Evolutionary conservation across 2,329 filamentous ascomycete genomes (phyloP), one percentile per base, ranked within the genome.

Genomic region (Botrytis squamosa): DNA sequence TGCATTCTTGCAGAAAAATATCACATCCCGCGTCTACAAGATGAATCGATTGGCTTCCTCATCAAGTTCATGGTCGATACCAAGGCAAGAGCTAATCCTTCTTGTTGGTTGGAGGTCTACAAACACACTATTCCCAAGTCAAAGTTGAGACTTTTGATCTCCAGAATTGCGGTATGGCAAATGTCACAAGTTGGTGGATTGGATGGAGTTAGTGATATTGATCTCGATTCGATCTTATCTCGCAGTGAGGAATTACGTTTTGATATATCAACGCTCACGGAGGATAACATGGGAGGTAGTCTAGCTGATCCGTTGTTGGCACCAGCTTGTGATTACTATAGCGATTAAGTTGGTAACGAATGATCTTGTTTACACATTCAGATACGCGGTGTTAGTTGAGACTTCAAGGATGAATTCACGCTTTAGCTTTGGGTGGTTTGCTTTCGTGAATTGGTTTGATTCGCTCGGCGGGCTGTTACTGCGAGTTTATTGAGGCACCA

Each of bases 1-100:
- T 67, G 46, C 1, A 55, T 67, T 10, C 14, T 67, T 40, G 65
- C 65, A 0, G 65, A 67, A n/a, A 38, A 55, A 20, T 67, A 67
- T 14, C 33, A 55, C 7, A 40, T 67, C 25, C 8, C 46, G 0
- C 33, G 65, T 33, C 65, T 67, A 9, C 44, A 67, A 10, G 46
- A 55, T 40, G 46, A 67, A 55, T 49, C 65, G 1, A 67, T 67
- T 5, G 6, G 55, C 25, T 40, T 55, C 9, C 46, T 67, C 10
- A 55, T 67, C 36, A 67, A 67, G 9, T 67, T 67, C 36, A 67
- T 67, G 65, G 10, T 55, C 22, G 65, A 55, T n/a, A 67, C 65
- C 25, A 55, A 67, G 16, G 46, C 46, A 20, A 55, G 16, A 67
- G 46, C 65, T 3, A 67, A 67, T 29, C 46, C 65, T 55, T 67